phyloP scores from a whole-genome alignment of 371 early-diverging fungal species.

The Mortierella sp. region DNA sequence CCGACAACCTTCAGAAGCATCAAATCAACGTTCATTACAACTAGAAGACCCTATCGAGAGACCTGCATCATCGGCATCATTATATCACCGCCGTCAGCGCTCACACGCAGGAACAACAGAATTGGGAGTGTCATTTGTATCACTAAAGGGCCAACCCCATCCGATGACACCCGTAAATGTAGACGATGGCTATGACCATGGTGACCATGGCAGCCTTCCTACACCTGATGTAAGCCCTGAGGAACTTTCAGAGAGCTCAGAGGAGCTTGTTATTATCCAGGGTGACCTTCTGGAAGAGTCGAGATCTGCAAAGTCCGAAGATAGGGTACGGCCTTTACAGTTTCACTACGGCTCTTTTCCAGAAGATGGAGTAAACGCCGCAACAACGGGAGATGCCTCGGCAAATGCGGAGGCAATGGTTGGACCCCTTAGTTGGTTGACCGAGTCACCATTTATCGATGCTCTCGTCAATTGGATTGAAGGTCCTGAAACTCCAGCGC shows the following conservation, averaged over 20 bases:
- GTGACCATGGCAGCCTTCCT: constrained; percentile 22
- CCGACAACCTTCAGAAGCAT: background rate
- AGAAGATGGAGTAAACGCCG: background rate
- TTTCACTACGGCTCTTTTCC: constrained; percentile 13
- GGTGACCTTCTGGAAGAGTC: constrained; percentile 21
- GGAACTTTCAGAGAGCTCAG: constrained; percentile 49
- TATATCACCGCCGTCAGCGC: constrained; percentile 20
- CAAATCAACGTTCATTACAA: background rate
- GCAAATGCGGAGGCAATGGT: background rate
- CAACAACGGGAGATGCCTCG: constrained; percentile 4
- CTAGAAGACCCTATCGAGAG: constrained; percentile 9
- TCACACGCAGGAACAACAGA: constrained; percentile 1
- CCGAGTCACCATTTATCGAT: constrained; percentile 41
- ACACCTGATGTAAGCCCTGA: constrained; percentile 53
- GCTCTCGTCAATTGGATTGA: constrained; percentile 53
- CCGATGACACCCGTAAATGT: background rate
- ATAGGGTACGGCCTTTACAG: background rate
- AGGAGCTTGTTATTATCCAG: constrained; percentile 30
- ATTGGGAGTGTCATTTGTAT: constrained; percentile 4
- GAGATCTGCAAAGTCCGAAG: constrained; percentile 5
- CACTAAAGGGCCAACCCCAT: constrained; percentile 25
- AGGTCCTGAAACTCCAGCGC: constrained; percentile 26
- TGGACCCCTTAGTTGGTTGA: constrained; percentile 37
- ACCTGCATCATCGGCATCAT: constrained; percentile 39
- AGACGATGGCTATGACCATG: constrained; percentile 5